A percentile compares a stretch with the other conserved stretches of the same genome.
Conservation (phyloP, 2,329 filamentous ascomycete species). For the Arthrobotrys sinensis region DNA sequence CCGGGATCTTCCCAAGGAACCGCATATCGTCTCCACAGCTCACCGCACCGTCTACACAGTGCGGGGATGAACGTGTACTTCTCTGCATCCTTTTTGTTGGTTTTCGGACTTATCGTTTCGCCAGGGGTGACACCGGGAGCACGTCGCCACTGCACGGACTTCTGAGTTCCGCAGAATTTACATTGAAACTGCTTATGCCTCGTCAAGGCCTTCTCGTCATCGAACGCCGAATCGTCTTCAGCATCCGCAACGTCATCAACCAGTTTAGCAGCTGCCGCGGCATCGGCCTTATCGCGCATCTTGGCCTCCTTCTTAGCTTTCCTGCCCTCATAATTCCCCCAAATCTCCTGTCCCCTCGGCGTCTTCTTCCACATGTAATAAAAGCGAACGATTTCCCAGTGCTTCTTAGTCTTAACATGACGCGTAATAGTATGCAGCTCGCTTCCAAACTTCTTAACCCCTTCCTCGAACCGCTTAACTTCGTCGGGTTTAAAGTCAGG, state of each 20-base stretch:
- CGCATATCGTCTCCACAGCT: conserved; percentile 94
- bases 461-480: conserved; percentile 91
- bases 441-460: conserved; percentile 88
- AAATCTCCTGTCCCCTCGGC: conserved; percentile 84
- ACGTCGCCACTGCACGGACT: conserved; percentile 90
- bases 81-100: conserved; percentile 79
- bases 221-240: conserved; percentile 94
- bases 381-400: conserved; percentile 86
- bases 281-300: conserved; percentile 75
- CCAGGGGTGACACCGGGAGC: conserved; percentile 84
- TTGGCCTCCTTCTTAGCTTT: conserved; percentile 91
- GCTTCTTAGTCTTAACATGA: conserved; percentile 85
- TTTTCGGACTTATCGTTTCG: conserved; percentile 77
- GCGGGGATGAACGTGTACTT: conserved; percentile 80
- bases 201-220: conserved; percentile 83
- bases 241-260: conserved; percentile 94
- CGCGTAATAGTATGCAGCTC: conserved; percentile 87
- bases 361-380: conserved; percentile 99
- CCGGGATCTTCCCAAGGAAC: conserved; percentile 96
- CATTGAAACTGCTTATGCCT: conserved; percentile 90
- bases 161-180: conserved; percentile 88
- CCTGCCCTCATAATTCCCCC: conserved; percentile 88
- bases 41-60: conserved; percentile 89
- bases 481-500: conserved; percentile 84
- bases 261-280: conserved; percentile 75